A percentile compares a stretch with the other conserved stretches of the same genome.
Conservation (phyloP, 2,329 filamentous ascomycete species). For the Ilyonectria mors-panacis region DNA sequence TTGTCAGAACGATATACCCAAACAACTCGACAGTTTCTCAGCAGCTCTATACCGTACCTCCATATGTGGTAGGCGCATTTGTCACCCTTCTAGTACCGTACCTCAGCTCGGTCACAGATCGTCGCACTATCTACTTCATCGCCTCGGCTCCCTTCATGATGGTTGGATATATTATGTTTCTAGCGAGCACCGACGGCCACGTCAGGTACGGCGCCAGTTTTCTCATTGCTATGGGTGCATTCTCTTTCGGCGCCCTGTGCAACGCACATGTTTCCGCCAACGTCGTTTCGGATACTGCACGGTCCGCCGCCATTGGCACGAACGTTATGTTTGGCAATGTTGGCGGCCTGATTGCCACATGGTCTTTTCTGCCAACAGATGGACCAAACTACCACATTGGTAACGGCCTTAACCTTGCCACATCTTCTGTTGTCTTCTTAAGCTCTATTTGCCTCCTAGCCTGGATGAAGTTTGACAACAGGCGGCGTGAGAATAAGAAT, state of each 20-base stretch:
- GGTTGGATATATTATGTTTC: background rate
- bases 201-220: background rate
- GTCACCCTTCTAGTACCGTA: background rate
- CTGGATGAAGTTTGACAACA: background rate
- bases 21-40: constrained; percentile 45
- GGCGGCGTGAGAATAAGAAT: background rate
- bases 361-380: constrained; percentile 75
- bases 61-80: background rate
- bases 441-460: background rate
- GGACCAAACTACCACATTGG: constrained; percentile 78
- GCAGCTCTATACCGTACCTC: background rate
- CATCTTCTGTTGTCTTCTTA: background rate
- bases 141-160: background rate
- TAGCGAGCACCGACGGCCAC: background rate
- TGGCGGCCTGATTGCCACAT: constrained; percentile 76
- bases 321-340: constrained; percentile 53
- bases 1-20: constrained; percentile 78
- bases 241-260: constrained; percentile 61
- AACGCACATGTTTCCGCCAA: constrained; percentile 34
- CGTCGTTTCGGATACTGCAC: constrained; percentile 34
- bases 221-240: constrained; percentile 31
- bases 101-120: background rate
- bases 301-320: constrained; percentile 35
- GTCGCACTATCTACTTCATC: background rate
- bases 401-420: constrained; percentile 65